Percentiles rank a stretch among this genome's conserved stretches.
These are phyloP conservation scores for Scheffersomyces amazonensis DNA, from an alignment of 805 yeast genomes.

Conservation along the genomic window DNA sequence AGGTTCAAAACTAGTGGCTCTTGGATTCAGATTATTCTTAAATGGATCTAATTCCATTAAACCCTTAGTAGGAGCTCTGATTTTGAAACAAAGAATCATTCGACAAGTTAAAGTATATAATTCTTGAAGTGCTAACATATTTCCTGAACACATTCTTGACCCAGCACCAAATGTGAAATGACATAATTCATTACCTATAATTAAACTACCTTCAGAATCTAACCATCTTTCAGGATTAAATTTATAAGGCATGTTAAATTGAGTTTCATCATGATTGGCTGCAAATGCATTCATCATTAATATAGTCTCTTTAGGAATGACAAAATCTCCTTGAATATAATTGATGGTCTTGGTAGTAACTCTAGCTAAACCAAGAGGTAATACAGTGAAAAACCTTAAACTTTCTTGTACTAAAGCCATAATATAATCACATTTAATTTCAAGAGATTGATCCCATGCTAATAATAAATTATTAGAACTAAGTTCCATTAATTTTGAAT, in stretches of 20 bases:
- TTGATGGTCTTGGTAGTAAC: conserved; percentile 50
- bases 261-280: conserved; percentile 59
- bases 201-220: conserved; percentile 13
- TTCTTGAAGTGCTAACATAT: conserved; percentile 61
- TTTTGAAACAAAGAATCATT: conserved; percentile 47
- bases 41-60: conserved; percentile 52
- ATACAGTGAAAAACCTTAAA: conserved; percentile 58
- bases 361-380: conserved; percentile 68
- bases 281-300: conserved; percentile 67
- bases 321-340: conserved; percentile 25
- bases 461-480: conserved; percentile 26
- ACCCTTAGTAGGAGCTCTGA: conserved; percentile 36
- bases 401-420: conserved; percentile 63
- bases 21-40: conserved; percentile 47
- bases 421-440: conserved; percentile 45
- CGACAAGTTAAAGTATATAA: conserved; percentile 58
- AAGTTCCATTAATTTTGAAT: conserved; percentile 30
- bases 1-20: conserved; percentile 65
- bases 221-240: conserved; percentile 58
- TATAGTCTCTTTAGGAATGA: conserved; percentile 55
- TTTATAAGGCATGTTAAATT: conserved; percentile 41
- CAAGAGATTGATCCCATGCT: conserved; percentile 32
- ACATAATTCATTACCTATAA: conserved; percentile 8
- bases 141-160: conserved; percentile 70
- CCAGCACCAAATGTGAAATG: conserved; percentile 72